Evolutionary conservation across 2,329 filamentous ascomycete species (phyloP).

Genomic region (Nemania abortiva): DNA sequence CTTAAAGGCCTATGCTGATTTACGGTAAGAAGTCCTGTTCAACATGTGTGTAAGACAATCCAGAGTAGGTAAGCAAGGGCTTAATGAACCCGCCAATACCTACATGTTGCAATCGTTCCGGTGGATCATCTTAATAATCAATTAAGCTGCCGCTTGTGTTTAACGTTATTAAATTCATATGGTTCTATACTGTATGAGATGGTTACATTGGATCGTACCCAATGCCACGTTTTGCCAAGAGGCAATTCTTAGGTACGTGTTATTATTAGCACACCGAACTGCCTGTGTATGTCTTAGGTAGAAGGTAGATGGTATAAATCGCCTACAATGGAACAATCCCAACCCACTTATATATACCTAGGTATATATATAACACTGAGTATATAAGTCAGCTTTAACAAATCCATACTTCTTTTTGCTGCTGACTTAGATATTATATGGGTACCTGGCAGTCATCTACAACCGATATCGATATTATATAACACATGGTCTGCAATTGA

Average conservation of each 20-base stretch:
- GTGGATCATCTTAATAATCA: background rate
- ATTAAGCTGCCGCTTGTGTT: background rate
- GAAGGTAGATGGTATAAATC: background rate
- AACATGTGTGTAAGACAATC: background rate
- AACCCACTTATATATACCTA: background rate
- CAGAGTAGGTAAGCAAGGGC: background rate
- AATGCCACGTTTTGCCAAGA: conserved; percentile 31
- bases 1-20: background rate
- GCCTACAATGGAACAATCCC: background rate
- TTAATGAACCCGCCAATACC: background rate
- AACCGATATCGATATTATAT: too few relatives aligned
- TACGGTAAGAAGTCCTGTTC: background rate
- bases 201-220: conserved; percentile 19
- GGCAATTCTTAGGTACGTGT: conserved; percentile 1
- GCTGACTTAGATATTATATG: too few relatives aligned
- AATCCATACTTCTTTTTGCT: too few relatives aligned
- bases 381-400: too few relatives aligned
- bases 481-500: too few relatives aligned
- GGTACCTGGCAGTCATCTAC: too few relatives aligned
- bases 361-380: background rate
- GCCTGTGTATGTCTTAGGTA: too few relatives aligned
- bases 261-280: background rate
- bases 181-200: conserved; percentile 9
- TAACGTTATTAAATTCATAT: background rate
- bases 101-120: background rate